Evolutionary conservation across 2,329 filamentous ascomycete genomes (phyloP).

Genomic region (Botryotinia calthae): DNA sequence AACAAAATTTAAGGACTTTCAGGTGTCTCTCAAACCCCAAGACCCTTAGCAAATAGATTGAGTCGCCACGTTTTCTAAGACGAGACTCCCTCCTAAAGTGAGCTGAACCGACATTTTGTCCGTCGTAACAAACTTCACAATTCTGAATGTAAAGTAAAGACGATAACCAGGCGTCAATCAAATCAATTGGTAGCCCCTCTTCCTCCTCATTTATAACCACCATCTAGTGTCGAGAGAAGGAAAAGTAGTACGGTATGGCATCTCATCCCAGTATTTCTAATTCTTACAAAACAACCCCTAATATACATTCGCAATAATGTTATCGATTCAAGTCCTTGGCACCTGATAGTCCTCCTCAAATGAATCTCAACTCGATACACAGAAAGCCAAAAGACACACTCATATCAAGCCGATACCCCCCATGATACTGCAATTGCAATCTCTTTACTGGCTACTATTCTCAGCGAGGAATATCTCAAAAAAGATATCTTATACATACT

Average conservation of each 20-base stretch:
- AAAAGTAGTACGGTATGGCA: neutral
- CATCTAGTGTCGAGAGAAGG: neutral
- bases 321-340: neutral
- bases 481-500: neutral
- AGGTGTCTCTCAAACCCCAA: neutral
- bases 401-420: neutral
- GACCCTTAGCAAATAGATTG: neutral
- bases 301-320: neutral
- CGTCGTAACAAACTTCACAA: fast-evolving
- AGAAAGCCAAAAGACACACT: neutral
- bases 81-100: neutral
- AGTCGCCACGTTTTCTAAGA: neutral
- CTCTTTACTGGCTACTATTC: neutral
- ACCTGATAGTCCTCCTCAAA: neutral
- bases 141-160: neutral
- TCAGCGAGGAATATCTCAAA: neutral
- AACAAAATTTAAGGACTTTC: neutral
- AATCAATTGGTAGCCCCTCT: neutral
- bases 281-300: neutral
- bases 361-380: neutral
- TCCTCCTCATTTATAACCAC: neutral
- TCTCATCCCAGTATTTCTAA: neutral
- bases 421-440: neutral
- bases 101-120: neutral
- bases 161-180: too few relatives aligned